Evolutionary conservation across 169 alveolate genomes (phyloP), one percentile per base, ranked within the genome.

Genomic region (Plasmodium adleri): DNA sequence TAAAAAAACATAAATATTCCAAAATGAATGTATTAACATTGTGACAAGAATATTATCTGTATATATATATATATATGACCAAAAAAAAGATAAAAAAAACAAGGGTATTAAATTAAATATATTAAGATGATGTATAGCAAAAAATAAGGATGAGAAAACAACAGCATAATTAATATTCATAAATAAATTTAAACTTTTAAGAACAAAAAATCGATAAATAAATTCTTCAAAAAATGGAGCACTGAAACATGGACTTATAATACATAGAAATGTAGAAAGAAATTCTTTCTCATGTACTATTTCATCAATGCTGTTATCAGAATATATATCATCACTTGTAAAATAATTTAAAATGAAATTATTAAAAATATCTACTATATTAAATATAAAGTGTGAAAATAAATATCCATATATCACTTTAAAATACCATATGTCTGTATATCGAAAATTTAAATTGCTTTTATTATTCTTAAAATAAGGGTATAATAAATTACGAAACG

Each of bases 151-250:
- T 26, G 90, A 80, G 50, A 80, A 80, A 22, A 43, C 43, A 56
- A 80, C 83, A 71, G 90, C 78, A 71, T 80, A 80, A 24, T 80
- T 72, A 54, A 80, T 80, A 52, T 80, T 71, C 90, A 80, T 80
- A 72, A 80, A 80, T 72, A 68, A 80, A 56, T 68, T 66, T 52
- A 80, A 80, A 68, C 90, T 80, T 60, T 80, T 80, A 12, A 80
- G 45, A 20, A 80, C 90, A 62, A 80, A 80, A 80, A 80, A 80
- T 39, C 90, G 47, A 80, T 80, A 80, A 26, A 80, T 80, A 50
- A 52, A 80, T 80, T 80, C 90, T 72, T 80, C 90, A 80, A 80
- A 80, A 67, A 80, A 80, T 7, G 90, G 90, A 12, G 90, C 90
- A 80, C 90, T 80, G 45, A 80, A 80, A 67, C 90, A 80, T 26